These are phyloP conservation scores for Mortierella hygrophila DNA, from an alignment of 192 early-diverging fungal genomes.

Conservation along the genomic window DNA sequence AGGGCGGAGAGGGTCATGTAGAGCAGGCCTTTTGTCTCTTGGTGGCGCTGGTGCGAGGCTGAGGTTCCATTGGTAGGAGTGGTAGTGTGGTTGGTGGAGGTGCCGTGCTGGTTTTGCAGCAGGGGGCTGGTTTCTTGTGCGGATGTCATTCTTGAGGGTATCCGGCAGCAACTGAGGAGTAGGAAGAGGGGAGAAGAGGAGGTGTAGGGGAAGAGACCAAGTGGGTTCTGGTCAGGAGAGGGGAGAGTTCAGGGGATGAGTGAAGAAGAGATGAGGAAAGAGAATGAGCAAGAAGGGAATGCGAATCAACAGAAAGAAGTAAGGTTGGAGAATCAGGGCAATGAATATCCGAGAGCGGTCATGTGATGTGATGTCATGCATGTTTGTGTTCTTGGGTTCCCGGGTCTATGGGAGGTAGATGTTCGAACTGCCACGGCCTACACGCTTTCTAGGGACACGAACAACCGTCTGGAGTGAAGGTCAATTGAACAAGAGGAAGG, in stretches of 20 bases:
- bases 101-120: slow-evolving; percentile 11
- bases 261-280: not conserved
- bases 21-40: slow-evolving; percentile 59
- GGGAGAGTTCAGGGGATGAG: not conserved
- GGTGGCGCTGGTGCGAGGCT: slow-evolving; percentile 27
- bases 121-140: slow-evolving; percentile 31
- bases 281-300: not conserved
- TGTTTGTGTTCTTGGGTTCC: too few relatives aligned
- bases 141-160: not conserved
- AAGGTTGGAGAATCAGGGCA: too few relatives aligned
- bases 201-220: not conserved
- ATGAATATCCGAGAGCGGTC: too few relatives aligned
- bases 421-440: too few relatives aligned
- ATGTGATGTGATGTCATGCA: too few relatives aligned
- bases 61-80: not conserved
- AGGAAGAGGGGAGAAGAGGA: not conserved
- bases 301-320: too few relatives aligned
- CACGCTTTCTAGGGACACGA: not conserved
- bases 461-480: not conserved
- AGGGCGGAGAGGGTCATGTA: slow-evolving; percentile 80
- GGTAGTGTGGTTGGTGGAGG: not conserved
- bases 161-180: not conserved
- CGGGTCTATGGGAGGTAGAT: too few relatives aligned
- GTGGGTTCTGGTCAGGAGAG: not conserved
- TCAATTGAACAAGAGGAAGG: not conserved